Evolutionary conservation across 1,284 basidiomycete genomes (phyloP), one percentile per base, ranked within the genome.

Genomic region (Agroathelia rolfsii): DNA sequence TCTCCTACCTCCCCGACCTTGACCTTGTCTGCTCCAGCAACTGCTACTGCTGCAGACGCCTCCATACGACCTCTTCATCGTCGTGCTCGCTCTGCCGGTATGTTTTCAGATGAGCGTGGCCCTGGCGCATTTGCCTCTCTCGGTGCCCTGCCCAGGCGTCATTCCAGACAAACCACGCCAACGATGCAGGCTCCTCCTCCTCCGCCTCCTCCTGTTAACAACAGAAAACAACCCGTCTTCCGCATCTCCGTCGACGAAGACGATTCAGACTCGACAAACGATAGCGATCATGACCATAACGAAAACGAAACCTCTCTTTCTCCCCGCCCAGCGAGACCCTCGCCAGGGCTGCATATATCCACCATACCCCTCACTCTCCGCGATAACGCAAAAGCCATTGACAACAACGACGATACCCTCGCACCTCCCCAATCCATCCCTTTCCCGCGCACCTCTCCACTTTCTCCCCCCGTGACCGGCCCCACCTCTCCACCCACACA

Each of bases 101-200:
- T 37, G 50, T 69, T 64, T 52, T 61, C 59, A 25, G 58, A 62
- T 28, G 67, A 70, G 42, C 55, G 50, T 24, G 64, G 66, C 17
- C 57, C 61, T 8, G 71, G 71, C 42, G 62, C 74, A 10, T 74
- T 76, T 41, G 56, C 56, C 14, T 57, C 69, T 9, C 59, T 78
- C 31, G 58, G 62, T 12, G 41, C 51, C 25, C 62, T 76, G 32
- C 75, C 76, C 18, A 61, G 63, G n/a, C 54, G 65, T 36, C 47
- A 9, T 56, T 53, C 24, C 53, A 59, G 23, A 38, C 52, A 6
- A 19, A 36, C 6, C 39, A 33, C 11, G 41, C 47, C 34, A 41
- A 37, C 16, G 37, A 37, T 32, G 30, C n/a, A n/a, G n/a, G n/a
- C n/a, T n/a, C n/a, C n/a, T n/a, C n/a, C 34, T 13, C 32, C 36